A percentile compares a stretch with the other conserved stretches of the same genome.
Evolutionary conservation across 2,329 filamentous ascomycete species (phyloP).

Genomic region (Onygenales sp.): DNA sequence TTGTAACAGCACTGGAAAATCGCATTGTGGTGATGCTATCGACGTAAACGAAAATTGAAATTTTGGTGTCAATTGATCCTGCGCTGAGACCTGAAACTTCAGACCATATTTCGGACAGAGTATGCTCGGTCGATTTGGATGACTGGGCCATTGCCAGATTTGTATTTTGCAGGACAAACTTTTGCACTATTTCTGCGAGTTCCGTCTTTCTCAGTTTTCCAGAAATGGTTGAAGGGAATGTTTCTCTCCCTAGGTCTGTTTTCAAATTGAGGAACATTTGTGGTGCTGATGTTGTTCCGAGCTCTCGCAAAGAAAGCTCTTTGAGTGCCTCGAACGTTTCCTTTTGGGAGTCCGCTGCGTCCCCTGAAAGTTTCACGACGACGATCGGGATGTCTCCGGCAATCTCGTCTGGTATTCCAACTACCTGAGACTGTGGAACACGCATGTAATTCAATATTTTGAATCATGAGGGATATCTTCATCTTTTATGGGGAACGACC

Average conservation of each 20-base stretch:
- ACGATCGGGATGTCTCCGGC: background rate
- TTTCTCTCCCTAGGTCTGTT: too few relatives aligned
- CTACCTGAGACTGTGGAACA: too few relatives aligned
- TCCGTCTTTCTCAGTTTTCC: background rate
- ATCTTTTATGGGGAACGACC: conserved; percentile 5
- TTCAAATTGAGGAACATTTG: background rate
- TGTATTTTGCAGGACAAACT: background rate
- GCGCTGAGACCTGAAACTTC: conserved; percentile 1
- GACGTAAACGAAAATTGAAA: conserved; percentile 4
- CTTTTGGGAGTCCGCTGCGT: background rate
- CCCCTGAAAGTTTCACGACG: background rate
- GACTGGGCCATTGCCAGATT: background rate
- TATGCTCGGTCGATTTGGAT: background rate
- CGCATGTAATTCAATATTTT: background rate
- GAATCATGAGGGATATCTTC: too few relatives aligned
- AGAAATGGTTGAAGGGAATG: background rate
- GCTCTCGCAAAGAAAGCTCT: background rate
- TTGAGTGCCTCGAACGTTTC: background rate
- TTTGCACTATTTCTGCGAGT: background rate
- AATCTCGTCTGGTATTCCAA: background rate
- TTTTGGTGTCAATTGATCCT: conserved; percentile 1
- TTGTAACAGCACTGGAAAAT: conserved; percentile 7
- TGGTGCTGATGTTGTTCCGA: background rate
- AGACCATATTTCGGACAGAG: conserved; percentile 6
- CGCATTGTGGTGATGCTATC: conserved; percentile 11